Percentiles rank a stretch among this genome's conserved stretches.
phyloP scores from a whole-genome alignment of 2,329 filamentous ascomycete genomes.

The Botrytis porri region DNA sequence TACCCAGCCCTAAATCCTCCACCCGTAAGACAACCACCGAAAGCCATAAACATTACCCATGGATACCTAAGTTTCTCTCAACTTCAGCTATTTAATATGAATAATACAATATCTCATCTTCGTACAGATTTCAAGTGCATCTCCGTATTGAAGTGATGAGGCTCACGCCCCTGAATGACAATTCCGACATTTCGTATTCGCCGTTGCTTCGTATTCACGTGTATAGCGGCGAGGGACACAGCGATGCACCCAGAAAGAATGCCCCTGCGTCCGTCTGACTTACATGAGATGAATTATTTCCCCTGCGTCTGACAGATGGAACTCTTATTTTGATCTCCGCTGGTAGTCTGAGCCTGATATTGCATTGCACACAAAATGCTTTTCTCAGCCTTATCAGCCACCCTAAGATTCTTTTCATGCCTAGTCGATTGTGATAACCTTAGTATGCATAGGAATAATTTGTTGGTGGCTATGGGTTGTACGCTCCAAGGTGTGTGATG shows the following conservation, averaged over 20 bases:
- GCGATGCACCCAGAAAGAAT: neutral
- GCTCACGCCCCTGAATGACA: neutral
- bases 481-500: neutral
- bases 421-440: neutral
- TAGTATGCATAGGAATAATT: neutral
- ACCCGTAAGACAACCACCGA: neutral
- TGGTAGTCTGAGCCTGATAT: neutral
- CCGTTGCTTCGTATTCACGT: neutral
- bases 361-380: neutral
- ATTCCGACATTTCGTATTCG: neutral
- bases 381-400: slow-evolving; percentile 6
- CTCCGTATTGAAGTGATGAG: neutral
- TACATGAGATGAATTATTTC: slow-evolving; percentile 7
- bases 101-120: neutral
- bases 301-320: neutral
- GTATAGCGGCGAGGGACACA: slow-evolving; percentile 9
- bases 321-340: neutral
- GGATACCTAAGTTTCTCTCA: neutral
- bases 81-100: neutral
- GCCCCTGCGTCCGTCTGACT: neutral
- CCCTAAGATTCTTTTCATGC: neutral
- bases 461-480: neutral
- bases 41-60: neutral
- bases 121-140: neutral
- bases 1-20: neutral